phyloP scores from a whole-genome alignment of 352 stramenopile genomes.

The Phytophthora podocarpi region DNA sequence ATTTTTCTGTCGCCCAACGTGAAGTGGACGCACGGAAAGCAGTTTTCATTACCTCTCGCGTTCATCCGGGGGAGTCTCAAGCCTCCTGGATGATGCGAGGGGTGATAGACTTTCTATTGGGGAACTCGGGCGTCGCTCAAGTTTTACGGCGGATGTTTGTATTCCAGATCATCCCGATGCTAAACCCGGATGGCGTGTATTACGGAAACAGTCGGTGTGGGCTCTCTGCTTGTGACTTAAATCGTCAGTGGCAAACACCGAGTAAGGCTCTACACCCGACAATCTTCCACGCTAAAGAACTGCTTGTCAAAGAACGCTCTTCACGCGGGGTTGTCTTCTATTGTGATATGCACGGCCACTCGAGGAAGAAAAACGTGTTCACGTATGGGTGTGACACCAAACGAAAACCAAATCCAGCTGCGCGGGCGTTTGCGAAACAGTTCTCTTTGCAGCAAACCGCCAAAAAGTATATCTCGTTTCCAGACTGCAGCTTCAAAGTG shows the following conservation, averaged over 20 bases:
- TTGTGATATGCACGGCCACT: slow-evolving; percentile 93
- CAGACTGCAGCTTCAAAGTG: slow-evolving; percentile 84
- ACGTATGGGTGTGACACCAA: slow-evolving; percentile 95
- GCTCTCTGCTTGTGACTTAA: slow-evolving; percentile 84
- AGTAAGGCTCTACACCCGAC: slow-evolving; percentile 80
- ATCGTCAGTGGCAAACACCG: slow-evolving; percentile 88
- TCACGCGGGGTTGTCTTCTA: slow-evolving; percentile 80
- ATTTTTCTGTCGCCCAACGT: slow-evolving; percentile 38
- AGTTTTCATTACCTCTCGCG: slow-evolving; percentile 86
- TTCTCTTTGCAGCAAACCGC: slow-evolving; percentile 70
- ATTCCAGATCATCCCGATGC: slow-evolving; percentile 93
- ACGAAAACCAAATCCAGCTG: slow-evolving; percentile 74
- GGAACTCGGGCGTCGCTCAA: slow-evolving; percentile 56
- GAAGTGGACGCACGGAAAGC: slow-evolving; percentile 45
- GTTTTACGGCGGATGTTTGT: slow-evolving; percentile 88
- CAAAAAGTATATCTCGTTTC: slow-evolving; percentile 67
- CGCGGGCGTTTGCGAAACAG: slow-evolving; percentile 73
- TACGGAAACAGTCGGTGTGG: slow-evolving; percentile 93
- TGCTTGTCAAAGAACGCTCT: slow-evolving; percentile 65
- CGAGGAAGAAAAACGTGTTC: slow-evolving; percentile 94
- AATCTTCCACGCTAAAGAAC: slow-evolving; percentile 84
- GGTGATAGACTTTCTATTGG: slow-evolving; percentile 89
- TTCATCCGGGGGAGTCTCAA: slow-evolving; percentile 92
- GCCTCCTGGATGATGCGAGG: slow-evolving; percentile 95
- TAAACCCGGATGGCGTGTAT: slow-evolving; percentile 95